These are phyloP conservation scores for Xeromyces bisporus DNA, from an alignment of 495 filamentous ascomycete species.

Conservation along the genomic window DNA sequence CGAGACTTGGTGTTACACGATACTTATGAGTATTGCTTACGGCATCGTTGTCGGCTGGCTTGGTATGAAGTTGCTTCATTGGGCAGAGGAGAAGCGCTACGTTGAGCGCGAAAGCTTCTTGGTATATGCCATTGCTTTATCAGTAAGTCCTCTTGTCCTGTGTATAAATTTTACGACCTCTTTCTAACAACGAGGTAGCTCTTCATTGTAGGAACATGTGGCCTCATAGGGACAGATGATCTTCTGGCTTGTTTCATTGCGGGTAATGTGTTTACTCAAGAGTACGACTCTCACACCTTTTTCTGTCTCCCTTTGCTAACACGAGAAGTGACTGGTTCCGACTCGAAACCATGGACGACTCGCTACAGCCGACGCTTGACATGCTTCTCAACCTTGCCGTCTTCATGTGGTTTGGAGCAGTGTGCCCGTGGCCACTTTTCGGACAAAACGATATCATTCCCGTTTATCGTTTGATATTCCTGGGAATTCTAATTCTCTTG, in stretches of 20 bases:
- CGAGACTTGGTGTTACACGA: slow-evolving; percentile 74
- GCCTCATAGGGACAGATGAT: slow-evolving; percentile 82
- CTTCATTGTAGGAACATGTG: slow-evolving; percentile 75
- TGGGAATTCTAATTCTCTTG: slow-evolving; percentile 68
- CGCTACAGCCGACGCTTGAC: slow-evolving; percentile 78
- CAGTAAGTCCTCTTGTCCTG: slow-evolving; percentile 33
- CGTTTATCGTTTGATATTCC: slow-evolving; percentile 55
- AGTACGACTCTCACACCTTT: slow-evolving; percentile 23
- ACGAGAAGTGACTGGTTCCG: slow-evolving; percentile 66
- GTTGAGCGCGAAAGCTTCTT: slow-evolving; percentile 85
- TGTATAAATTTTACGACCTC: slow-evolving; percentile 1
- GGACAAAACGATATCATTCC: slow-evolving; percentile 51
- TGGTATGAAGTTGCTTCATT: slow-evolving; percentile 66
- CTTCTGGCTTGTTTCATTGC: slow-evolving; percentile 88
- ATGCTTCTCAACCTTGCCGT: slow-evolving; percentile 71
- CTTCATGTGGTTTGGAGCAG: slow-evolving; percentile 84
- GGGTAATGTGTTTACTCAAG: slow-evolving; percentile 80
- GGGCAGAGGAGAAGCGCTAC: slow-evolving; percentile 65
- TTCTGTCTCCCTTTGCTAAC: background rate
- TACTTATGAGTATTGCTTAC: slow-evolving; percentile 64
- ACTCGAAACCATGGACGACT: slow-evolving; percentile 72
- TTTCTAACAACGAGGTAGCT: slow-evolving; percentile 22
- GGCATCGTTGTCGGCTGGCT: slow-evolving; percentile 64
- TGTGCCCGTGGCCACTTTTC: slow-evolving; percentile 69
- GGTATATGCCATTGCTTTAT: slow-evolving; percentile 72